A percentile compares a stretch with the other conserved stretches of the same genome.
Evolutionary conservation across 2,329 filamentous ascomycete species (phyloP).

Genomic region (Penicillium expansum): DNA sequence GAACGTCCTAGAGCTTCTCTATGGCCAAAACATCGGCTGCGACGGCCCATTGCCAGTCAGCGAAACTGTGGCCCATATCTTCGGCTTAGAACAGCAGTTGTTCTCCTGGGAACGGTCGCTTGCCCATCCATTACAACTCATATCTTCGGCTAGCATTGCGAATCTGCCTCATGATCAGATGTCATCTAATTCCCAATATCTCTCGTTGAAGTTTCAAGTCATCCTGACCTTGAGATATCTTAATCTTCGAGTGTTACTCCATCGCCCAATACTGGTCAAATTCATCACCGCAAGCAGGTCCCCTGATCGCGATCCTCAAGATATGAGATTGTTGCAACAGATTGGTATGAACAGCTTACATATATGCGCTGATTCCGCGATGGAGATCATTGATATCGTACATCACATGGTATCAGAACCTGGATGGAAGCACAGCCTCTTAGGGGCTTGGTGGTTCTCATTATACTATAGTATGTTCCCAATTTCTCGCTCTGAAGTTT

Average conservation of each 20-base stretch:
- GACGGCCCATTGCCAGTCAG: constrained; percentile 23
- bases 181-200: constrained; percentile 1
- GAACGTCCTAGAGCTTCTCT: constrained; percentile 42
- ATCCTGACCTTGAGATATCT: constrained; percentile 46
- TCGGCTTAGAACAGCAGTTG: constrained; percentile 23
- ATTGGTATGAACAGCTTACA: constrained; percentile 35
- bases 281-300: constrained; percentile 31
- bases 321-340: constrained; percentile 29
- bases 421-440: constrained; percentile 20
- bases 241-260: constrained; percentile 44
- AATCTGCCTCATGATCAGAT: neutral
- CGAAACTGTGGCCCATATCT: constrained; percentile 35
- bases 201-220: constrained; percentile 37
- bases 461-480: constrained; percentile 32
- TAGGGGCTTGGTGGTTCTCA: no score
- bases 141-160: neutral
- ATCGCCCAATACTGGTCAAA: constrained; percentile 42
- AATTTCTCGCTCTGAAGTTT: neutral
- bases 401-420: constrained; percentile 17
- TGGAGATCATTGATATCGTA: constrained; percentile 29
- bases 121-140: constrained; percentile 6
- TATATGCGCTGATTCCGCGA: constrained; percentile 33
- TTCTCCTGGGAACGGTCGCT: constrained; percentile 21
- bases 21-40: constrained; percentile 47
- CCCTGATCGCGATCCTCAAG: constrained; percentile 8